Evolutionary conservation across 768 basidiomycete species (phyloP), one percentile per base, ranked within the genome.

Genomic region (Russula abietina): DNA sequence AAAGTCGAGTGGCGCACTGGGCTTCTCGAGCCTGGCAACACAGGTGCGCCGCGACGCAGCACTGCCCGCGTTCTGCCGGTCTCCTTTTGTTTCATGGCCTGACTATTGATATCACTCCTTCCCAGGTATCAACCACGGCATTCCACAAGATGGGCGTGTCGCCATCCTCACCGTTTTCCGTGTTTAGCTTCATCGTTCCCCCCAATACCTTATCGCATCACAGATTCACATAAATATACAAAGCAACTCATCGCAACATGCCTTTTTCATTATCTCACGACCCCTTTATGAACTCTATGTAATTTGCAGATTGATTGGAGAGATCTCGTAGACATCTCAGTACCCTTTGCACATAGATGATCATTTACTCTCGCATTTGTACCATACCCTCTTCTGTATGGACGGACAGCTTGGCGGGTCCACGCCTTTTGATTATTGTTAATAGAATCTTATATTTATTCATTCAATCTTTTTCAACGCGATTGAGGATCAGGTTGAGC

Each of bases 71-170:
- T 28, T 26, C 38, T 16, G 10, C 17, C 28, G 14, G 24, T 24
- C 5, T 38, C 36, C 12, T 36, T 14, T 38, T 10, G 9, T 22
- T 14, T 49, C n/a, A n/a, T 22, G 51, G 36, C 32, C 4, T 33
- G 16, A 49, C 26, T n/a, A 49, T 26, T 8, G 46, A 22, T 11
- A 48, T 48, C 12, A 28, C 49, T 32, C 36, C 36, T 36, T 36
- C 2, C 32, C 68, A 91, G 90, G 88, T 61, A 80, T 91, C 38
- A 92, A 89, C 70, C 92, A 92, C 70, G 86, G 80, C 55, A 93
- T 94, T 49, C 75, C 81, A 12, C 88, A 91, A 71, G 92, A 93
- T 70, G 91, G 91, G 8, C 80, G 80, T 30, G 81, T 91, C 19
- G 91, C 92, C n/a, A 75, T 93, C 33, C 76, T 93, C 46, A 92